These are phyloP conservation scores for Pseudogymnoascus sp. DNA, from an alignment of 2,329 filamentous ascomycete species.

Conservation along the genomic window DNA sequence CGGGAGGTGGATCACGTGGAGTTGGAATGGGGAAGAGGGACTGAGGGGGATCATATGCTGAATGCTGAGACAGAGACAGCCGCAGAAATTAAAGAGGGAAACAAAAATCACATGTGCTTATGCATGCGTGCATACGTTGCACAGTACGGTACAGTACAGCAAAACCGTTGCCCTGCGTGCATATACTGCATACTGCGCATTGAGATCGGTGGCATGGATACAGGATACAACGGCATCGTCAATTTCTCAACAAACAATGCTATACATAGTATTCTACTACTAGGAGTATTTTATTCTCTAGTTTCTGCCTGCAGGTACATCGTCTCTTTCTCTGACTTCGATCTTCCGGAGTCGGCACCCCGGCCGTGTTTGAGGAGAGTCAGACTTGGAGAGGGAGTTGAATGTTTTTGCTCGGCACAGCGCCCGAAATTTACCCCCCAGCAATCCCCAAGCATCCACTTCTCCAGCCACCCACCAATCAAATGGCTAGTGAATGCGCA, in stretches of 20 bases:
- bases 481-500: no score
- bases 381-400: no score
- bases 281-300: no score
- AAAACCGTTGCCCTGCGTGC: background rate
- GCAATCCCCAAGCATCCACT: no score
- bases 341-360: background rate
- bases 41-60: background rate
- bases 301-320: background rate
- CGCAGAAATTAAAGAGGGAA: background rate
- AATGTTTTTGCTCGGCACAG: no score
- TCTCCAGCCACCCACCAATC: no score
- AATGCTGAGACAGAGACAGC: background rate
- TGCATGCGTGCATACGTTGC: background rate
- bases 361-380: background rate
- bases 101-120: background rate
- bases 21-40: background rate
- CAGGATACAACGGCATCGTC: background rate
- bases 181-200: background rate
- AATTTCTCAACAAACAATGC: background rate
- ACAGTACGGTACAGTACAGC: background rate
- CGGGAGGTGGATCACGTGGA: background rate
- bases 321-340: background rate
- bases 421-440: no score
- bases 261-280: background rate
- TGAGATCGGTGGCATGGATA: background rate